These are phyloP conservation scores for Physcomitrellopsis africana DNA, from an alignment of 225 moss, liverwort and hornwort species.

Conservation along the genomic window DNA sequence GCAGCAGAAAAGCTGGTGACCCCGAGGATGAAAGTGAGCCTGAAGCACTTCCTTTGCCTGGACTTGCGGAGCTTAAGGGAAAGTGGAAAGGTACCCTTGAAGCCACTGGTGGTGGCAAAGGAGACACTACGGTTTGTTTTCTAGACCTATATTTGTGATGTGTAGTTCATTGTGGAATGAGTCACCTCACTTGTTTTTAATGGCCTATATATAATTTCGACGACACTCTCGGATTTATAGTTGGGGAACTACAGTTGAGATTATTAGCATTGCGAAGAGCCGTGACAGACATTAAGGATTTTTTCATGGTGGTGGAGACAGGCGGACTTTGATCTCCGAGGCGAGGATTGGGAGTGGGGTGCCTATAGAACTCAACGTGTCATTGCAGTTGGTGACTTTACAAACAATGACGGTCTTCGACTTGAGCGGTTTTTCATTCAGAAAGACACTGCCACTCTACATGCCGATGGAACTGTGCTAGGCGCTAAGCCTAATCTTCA, in stretches of 20 bases:
- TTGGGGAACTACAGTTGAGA: slow-evolving; percentile 18
- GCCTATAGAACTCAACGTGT: slow-evolving; percentile 90
- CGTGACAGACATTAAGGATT: slow-evolving; percentile 28
- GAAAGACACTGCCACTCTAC: slow-evolving; percentile 94
- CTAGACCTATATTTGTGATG: slow-evolving; percentile 2
- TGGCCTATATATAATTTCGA: not conserved
- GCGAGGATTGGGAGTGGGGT: slow-evolving; percentile 99
- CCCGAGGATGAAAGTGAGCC: slow-evolving; percentile 74
- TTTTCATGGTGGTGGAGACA: slow-evolving; percentile 41
- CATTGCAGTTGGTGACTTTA: slow-evolving; percentile 89
- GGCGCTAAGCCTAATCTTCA: slow-evolving; percentile 97
- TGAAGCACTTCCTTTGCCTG: slow-evolving; percentile 87
- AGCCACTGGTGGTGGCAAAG: slow-evolving; percentile 97
- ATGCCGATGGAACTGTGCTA: slow-evolving; percentile 94
- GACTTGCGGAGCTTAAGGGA: slow-evolving; percentile 96
- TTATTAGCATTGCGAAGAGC: slow-evolving; percentile 10
- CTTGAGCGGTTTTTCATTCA: slow-evolving; percentile 96
- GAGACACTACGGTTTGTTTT: slow-evolving; percentile 84
- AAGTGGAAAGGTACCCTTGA: slow-evolving; percentile 94
- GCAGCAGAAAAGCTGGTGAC: slow-evolving; percentile 61
- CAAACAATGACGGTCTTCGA: slow-evolving; percentile 91
- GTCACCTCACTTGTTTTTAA: slow-evolving; percentile 19
- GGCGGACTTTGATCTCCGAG: slow-evolving; percentile 98
- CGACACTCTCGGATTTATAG: slow-evolving; percentile 23
- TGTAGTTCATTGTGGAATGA: slow-evolving; percentile 7